These are phyloP conservation scores for Whalleya microplaca DNA, from an alignment of 2,329 filamentous ascomycete species.

Conservation along the genomic window DNA sequence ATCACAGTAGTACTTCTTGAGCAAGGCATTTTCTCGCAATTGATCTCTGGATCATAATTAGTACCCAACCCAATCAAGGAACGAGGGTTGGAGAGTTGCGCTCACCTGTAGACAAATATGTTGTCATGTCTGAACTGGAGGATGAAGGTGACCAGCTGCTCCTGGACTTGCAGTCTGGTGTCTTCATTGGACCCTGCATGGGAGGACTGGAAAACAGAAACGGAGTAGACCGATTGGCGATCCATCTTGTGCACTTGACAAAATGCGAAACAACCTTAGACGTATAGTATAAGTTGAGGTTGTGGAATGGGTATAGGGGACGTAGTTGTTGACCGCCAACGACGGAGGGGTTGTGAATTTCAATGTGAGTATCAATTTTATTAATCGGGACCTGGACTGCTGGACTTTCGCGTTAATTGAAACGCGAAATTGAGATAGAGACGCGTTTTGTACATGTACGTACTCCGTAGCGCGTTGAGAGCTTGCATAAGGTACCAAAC, in stretches of 20 bases:
- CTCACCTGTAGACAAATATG: slow-evolving; percentile 88
- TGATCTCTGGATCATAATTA: slow-evolving; percentile 71
- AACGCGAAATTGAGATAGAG: slow-evolving; percentile 18
- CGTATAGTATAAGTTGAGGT: background rate
- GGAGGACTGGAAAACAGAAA: slow-evolving; percentile 76
- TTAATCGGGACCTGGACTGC: background rate
- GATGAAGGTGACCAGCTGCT: slow-evolving; percentile 85
- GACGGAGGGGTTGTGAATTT: slow-evolving; percentile 25
- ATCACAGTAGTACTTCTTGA: slow-evolving; percentile 95
- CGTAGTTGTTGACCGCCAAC: background rate
- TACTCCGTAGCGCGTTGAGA: slow-evolving; percentile 21
- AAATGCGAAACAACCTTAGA: background rate
- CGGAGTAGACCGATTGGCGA: slow-evolving; percentile 81
- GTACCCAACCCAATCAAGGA: slow-evolving; percentile 22
- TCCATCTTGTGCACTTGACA: slow-evolving; percentile 64
- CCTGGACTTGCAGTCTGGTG: slow-evolving; percentile 72
- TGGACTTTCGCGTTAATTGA: slow-evolving; percentile 24
- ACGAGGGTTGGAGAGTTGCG: background rate
- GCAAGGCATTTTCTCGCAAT: slow-evolving; percentile 88
- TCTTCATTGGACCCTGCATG: slow-evolving; percentile 69
- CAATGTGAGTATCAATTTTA: slow-evolving; percentile 25
- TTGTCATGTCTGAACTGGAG: slow-evolving; percentile 94
- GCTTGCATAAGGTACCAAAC: slow-evolving; percentile 21
- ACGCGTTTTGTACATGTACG: slow-evolving; percentile 28
- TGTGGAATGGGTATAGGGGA: background rate